Evolutionary conservation across 345 rosid species (phyloP), one percentile per base, ranked within the genome.

Genomic region (Excoecaria cochinchinensis): DNA sequence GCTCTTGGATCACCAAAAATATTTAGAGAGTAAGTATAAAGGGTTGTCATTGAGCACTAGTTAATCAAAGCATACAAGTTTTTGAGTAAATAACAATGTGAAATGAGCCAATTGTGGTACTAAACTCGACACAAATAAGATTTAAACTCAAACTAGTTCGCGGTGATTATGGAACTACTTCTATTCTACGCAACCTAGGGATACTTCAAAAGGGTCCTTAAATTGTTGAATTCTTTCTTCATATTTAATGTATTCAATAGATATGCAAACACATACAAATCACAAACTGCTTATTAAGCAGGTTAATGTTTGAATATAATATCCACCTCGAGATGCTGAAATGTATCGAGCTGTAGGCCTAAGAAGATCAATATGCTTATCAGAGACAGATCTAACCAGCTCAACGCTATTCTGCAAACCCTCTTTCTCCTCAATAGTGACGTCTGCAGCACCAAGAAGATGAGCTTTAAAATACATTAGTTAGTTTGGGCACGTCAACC

Each of bases 361-460:
- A 83, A 89, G 83, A 75, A 86, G 96, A 84, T 89, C 94, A 72
- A 83, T 71, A 81, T 90, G 86, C 82, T 87, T 91, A 77, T 89
- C 89, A 69, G 90, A 64, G 46, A 67, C 74, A 69, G 90, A 79
- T 74, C 87, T 85, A 22, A 83, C 83, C 79, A 90, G 58, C 89
- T 89, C 95, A 71, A 87, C 69, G 63, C 82, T 85, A 51, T 72
- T 83, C 78, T 86, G 79, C 47, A 85, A 77, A 79, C 64, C 79
- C 59, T 73, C 84, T 39, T 60, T 70, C 53, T 85, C 87, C 71
- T 83, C 84, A 10, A 67, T 50, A 36, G 78, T 69, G 66, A 72
- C 71, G 81, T 77, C 98, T 90, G 77, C 72, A 69, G 42, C 25
- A 75, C 62, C 65, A 56, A 71, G 71, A 79, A 64, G 5, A 70